Base-by-base conservation (phyloP, 116 monocot genomes). In the Phalaenopsis hybrid region DNA sequence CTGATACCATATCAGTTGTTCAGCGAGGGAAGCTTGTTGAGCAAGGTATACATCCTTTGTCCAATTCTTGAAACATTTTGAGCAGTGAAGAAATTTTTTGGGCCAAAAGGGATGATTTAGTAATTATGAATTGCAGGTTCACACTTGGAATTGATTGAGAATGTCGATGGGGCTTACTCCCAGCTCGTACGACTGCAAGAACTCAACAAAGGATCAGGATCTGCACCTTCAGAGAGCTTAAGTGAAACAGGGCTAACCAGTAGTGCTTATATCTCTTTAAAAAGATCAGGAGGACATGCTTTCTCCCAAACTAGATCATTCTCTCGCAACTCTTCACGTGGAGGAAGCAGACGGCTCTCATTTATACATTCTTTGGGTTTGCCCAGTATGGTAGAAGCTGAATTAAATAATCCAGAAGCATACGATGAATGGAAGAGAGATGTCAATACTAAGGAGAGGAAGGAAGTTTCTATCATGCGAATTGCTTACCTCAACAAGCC, bases 171-270 rank as follows among this genome's bases (percentile, higher is more conserved):
- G 8, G 82, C 92, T 23, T 92, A 94, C 70, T 85, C 85, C 51
- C 90, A 89, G 59, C 89, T 94, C 44, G 85, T 94, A 51, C 86
- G 86, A 3, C 76, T 92, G 58, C 94, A 94, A 73, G 89, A 89
- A 48, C 49, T 78, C 5, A 85, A 86, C 45, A 78, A 83, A 23
- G 33, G 82, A 43, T 75, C 79, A 0, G 55, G 79, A n/a, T 48
- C 43, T 70, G 6, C 20, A 43, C 2, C 43, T 23, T 34, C 43
- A 81, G 25, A 21, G 12, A 28, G 25, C 73, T 7, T 44, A 5
- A 11, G 52, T 9, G 16, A 80, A 18, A 13, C 11, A 43, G 8
- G 5, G 55, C 33, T 79, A 13, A 84, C 20, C 46, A 16, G 23
- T 55, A 28, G 16, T 8, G 61, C 16, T 16, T 0, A 8, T 33